Evolutionary conservation across 441 rosid genomes (phyloP).

Genomic region (Euphorbia corollata): DNA sequence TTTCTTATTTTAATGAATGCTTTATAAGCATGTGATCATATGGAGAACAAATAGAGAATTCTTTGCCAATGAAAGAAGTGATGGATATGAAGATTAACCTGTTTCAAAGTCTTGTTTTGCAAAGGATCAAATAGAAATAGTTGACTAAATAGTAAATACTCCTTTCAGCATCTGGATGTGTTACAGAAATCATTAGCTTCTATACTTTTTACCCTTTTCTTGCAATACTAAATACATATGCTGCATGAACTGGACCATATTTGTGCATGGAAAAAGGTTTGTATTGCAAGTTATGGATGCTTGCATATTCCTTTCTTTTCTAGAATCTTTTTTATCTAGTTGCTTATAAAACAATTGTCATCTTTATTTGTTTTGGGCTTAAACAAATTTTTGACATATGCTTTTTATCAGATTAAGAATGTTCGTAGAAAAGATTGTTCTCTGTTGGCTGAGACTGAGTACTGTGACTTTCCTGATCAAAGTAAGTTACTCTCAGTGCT

Average conservation of each 20-base stretch:
- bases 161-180: background rate
- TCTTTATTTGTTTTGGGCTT: background rate
- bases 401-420: conserved; percentile 34
- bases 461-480: conserved; percentile 61
- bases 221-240: background rate
- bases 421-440: conserved; percentile 16
- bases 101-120: background rate
- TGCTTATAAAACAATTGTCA: background rate
- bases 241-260: background rate
- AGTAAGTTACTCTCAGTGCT: conserved; percentile 32
- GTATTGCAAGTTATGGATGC: background rate
- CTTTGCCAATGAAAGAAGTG: background rate
- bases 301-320: background rate
- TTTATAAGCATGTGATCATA: background rate
- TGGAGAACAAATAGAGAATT: background rate
- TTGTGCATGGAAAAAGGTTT: background rate
- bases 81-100: background rate
- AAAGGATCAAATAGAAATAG: background rate
- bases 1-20: background rate
- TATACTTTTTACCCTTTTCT: background rate
- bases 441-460: conserved; percentile 27
- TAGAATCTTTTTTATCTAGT: background rate
- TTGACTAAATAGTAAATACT: background rate
- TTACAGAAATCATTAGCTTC: background rate
- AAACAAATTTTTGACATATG: background rate